A percentile compares a stretch with the other conserved stretches of the same genome.
Evolutionary conservation across 192 early-diverging fungal genomes (phyloP).

Genomic region (Coemansia sp.): DNA sequence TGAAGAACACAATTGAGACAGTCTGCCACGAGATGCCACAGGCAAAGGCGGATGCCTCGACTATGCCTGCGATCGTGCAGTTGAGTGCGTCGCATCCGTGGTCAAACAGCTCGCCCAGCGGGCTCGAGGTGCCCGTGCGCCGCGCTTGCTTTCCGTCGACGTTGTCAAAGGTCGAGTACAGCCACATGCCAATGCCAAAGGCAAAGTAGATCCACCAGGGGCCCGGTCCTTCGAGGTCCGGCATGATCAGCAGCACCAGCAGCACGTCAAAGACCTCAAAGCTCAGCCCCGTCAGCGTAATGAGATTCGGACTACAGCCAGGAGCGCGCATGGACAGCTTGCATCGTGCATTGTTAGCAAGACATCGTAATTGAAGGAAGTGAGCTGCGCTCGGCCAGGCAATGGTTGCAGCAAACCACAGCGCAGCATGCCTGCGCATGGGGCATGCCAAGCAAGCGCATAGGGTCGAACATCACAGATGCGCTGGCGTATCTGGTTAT

Average conservation of each 20-base stretch:
- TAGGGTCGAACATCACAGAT: background rate
- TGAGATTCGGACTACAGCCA: slow-evolving; percentile 71
- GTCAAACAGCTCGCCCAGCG: slow-evolving; percentile 85
- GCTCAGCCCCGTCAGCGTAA: slow-evolving; percentile 78
- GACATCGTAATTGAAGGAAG: background rate
- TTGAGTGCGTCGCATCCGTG: slow-evolving; percentile 89
- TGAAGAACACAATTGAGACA: slow-evolving; percentile 64
- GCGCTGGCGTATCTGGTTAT: background rate
- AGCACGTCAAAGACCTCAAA: slow-evolving; percentile 78
- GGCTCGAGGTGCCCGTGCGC: slow-evolving; percentile 74
- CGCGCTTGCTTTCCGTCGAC: slow-evolving; percentile 87
- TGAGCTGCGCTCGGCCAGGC: background rate
- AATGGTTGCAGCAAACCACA: background rate
- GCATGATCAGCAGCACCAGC: slow-evolving; percentile 68
- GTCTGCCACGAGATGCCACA: slow-evolving; percentile 73
- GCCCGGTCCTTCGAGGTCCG: slow-evolving; percentile 69
- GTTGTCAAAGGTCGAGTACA: slow-evolving; percentile 91
- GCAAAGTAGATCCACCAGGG: slow-evolving; percentile 76
- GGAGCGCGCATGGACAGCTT: slow-evolving; percentile 1
- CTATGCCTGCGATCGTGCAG: slow-evolving; percentile 73
- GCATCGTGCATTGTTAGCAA: slow-evolving; percentile 9
- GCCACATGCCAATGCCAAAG: slow-evolving; percentile 79
- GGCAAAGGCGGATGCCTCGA: slow-evolving; percentile 74
- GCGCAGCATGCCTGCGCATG: background rate
- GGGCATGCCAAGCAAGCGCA: background rate